Evolutionary conservation across 148 eudicot species (phyloP), one percentile per base, ranked within the genome.

Genomic region (Vaccinium darrowii): DNA sequence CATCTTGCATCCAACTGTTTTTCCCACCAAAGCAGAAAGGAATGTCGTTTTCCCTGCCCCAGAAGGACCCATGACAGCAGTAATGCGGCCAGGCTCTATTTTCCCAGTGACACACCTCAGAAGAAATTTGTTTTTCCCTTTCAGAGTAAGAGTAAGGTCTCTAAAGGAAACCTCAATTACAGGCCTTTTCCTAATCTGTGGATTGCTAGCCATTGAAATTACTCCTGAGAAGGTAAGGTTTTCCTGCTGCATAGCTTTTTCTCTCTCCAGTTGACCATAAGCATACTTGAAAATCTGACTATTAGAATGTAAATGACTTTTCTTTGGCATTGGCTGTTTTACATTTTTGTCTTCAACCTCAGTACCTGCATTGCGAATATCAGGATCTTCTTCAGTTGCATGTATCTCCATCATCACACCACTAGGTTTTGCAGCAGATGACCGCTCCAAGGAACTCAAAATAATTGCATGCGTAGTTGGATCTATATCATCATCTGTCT

Each of bases 11-110:
- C 94, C 95, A 49, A 90, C 89, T 82, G 91, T 86, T 91, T 91
- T 94, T 65, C 97, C 97, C 52, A 95, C 97, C 51, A 94, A 76
- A 56, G 94, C 93, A 86, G 95, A 90, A 83, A 94, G 87, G 83
- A 92, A 89, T 53, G 97, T 92, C 60, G 97, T 94, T 84, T 94
- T 94, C 19, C 97, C 97, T 16, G 97, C 97, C 67, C 97, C 97
- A 80, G 97, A 94, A 62, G 97, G 95, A 8, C 97, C 97, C 97
- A 94, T 94, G 75, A 92, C 92, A 88, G 97, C 92, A 69, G 97
- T 86, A 76, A 94, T 90, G 65, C 85, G 94, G 19, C 94, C 93
- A 60, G 97, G 97, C 91, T 86, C 80, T 47, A 92, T 84, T 87
- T 87, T 90, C 52, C 97, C 97, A 18, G 93, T 94, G 82, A 94